These are phyloP conservation scores for Graphilbum sp. DNA, from an alignment of 2,329 filamentous ascomycete genomes.

Conservation along the genomic window DNA sequence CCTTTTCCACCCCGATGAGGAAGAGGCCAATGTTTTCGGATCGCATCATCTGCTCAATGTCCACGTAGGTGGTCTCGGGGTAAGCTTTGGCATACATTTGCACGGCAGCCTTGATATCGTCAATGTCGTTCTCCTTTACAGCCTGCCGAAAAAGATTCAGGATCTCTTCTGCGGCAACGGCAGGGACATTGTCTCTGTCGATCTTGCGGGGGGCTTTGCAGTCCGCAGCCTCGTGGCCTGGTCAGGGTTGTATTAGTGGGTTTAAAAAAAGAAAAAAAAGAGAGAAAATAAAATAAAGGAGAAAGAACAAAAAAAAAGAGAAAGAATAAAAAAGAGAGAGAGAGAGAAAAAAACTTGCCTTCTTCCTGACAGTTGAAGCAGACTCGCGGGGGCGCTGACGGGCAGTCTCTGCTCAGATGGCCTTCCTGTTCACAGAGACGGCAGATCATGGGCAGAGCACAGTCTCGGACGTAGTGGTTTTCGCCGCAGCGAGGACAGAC, in stretches of 20 bases:
- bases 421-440: conserved; percentile 27
- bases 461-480: conserved; percentile 35
- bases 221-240: conserved; percentile 37
- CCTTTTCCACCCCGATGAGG: conserved; percentile 46
- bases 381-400: conserved; percentile 30
- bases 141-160: conserved; percentile 40
- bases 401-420: conserved; percentile 38
- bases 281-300: too few relatives aligned
- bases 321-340: too few relatives aligned
- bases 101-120: conserved; percentile 43
- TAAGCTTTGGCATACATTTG: conserved; percentile 45
- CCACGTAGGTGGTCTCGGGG: conserved; percentile 38
- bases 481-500: conserved; percentile 28
- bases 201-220: conserved; percentile 46
- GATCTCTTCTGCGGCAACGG: conserved; percentile 35
- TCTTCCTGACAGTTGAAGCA: conserved; percentile 48
- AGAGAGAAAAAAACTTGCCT: conserved; percentile 34
- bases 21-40: conserved; percentile 34
- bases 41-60: conserved; percentile 47
- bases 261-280: too few relatives aligned
- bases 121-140: conserved; percentile 36
- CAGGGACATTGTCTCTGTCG: conserved; percentile 32
- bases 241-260: background rate
- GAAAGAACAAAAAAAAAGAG: too few relatives aligned
- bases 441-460: conserved; percentile 21